Base-by-base conservation (phyloP, 1,284 basidiomycete genomes). In the Omphalotus olearius region DNA sequence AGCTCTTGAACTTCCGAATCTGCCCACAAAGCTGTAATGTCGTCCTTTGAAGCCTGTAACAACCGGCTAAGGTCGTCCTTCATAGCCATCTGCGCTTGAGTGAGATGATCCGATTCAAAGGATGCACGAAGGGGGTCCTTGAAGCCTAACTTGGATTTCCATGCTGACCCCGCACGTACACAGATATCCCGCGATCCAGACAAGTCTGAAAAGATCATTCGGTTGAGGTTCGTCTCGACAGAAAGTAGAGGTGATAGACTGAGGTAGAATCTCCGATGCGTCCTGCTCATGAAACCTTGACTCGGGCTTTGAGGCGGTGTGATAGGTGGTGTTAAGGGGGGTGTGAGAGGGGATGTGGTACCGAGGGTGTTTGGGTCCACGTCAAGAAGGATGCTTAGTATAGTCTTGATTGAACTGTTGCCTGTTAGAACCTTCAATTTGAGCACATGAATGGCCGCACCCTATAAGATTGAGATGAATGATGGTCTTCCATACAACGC, bases 381-480 rank as follows among this genome's bases (percentile, higher is more conserved):
- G 3, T 38, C 57, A 35, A 55, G 56, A 4, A 52, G 62, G 44
- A 69, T 65, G 6, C 79, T 71, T 2, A 83, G 67, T 2, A 84
- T 73, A 2, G 67, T 69, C 59, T 80, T 80, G 52, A 84, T 65
- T 11, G 79, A 78, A 1, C 80, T 82, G 55, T 40, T 33, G 30
- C 9, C 2, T 9, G 20, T 47, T 36, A 47, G 16, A 45, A 23
- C 18, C 36, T 16, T 23, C 4, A 40, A 28, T 25, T 9, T 50
- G 4, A 6, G 36, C 26, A 28, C 26, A 10, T 5, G 26, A 28
- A 28, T 10, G 10, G 63, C n/a, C 72, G 13, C 53, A 83, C 79
- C 76, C 69, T 53, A 88, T 84, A 55, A 87, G 65, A 60, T 87
- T 87, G 41, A 87, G 75, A 56, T 87, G 82, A 26, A 87, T 75